A percentile compares a stretch with the other conserved stretches of the same genome.
Evolutionary conservation across 805 yeast genomes (phyloP).

Genomic region (Clavispora santaluciae): DNA sequence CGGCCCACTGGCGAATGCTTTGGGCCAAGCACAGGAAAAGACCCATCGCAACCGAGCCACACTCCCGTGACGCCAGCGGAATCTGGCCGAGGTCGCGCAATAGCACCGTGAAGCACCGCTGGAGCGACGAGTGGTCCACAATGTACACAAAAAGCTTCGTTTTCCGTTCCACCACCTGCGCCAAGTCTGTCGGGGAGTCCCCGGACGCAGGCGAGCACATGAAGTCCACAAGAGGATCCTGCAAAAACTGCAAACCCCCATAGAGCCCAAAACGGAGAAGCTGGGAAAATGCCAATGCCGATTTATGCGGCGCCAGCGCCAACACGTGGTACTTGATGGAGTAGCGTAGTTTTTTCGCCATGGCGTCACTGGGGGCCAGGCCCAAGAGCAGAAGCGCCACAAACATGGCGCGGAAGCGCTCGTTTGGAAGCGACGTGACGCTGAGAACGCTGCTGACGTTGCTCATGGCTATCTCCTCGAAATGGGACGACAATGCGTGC

Average conservation of each 20-base stretch:
- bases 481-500: slow-evolving; percentile 12
- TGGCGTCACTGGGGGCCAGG: slow-evolving; percentile 4
- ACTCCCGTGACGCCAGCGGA: not conserved
- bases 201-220: not conserved
- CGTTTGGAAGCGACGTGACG: not conserved
- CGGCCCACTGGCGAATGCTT: not conserved
- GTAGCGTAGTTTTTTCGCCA: slow-evolving; percentile 5
- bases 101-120: not conserved
- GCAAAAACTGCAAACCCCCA: slow-evolving; percentile 3
- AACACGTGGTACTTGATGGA: slow-evolving; percentile 8
- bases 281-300: slow-evolving; percentile 4
- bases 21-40: not conserved
- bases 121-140: not conserved
- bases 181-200: not conserved
- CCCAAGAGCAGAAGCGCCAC: slow-evolving; percentile 6
- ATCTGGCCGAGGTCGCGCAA: not conserved
- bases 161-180: not conserved
- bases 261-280: slow-evolving; percentile 2
- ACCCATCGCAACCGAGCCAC: not conserved
- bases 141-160: not conserved
- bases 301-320: slow-evolving; percentile 2
- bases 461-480: slow-evolving; percentile 15
- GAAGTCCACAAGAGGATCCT: not conserved
- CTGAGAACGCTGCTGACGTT: slow-evolving; percentile 14
- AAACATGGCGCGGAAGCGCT: slow-evolving; percentile 4